Evolutionary conservation across 2,329 filamentous ascomycete species (phyloP).

Genomic region (Simplicillium aogashimaense): DNA sequence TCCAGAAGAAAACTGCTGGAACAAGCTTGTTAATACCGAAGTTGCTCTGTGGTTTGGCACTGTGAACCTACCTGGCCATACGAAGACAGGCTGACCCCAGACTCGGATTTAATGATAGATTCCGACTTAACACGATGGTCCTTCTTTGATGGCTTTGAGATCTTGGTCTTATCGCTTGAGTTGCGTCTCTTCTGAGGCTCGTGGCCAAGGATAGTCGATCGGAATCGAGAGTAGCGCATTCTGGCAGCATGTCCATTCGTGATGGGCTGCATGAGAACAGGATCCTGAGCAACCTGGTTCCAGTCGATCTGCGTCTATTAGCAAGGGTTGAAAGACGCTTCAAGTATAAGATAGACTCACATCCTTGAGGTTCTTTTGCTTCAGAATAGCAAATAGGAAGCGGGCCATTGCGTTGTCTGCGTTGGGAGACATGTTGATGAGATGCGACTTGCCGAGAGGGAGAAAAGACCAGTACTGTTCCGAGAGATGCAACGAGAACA

Average conservation of each 20-base stretch:
- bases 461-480: too few relatives aligned
- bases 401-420: constrained; percentile 47
- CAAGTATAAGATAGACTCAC: constrained; percentile 28
- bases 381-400: constrained; percentile 49
- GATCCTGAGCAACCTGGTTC: constrained; percentile 45
- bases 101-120: constrained; percentile 29
- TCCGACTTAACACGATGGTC: constrained; percentile 20
- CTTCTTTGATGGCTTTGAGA: constrained; percentile 34
- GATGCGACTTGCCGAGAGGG: constrained; percentile 1
- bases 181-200: constrained; percentile 38
- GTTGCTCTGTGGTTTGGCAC: constrained; percentile 26
- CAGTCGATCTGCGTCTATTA: constrained; percentile 41
- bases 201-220: constrained; percentile 32
- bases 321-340: neutral
- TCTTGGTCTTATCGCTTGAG: constrained; percentile 28
- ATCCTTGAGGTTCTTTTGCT: constrained; percentile 51
- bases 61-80: constrained; percentile 17
- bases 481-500: neutral
- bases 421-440: constrained; percentile 38
- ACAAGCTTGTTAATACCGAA: constrained; percentile 15
- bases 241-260: constrained; percentile 51
- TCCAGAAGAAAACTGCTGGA: constrained; percentile 24
- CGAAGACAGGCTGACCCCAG: constrained; percentile 16
- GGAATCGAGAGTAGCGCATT: constrained; percentile 49
- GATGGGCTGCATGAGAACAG: constrained; percentile 42